Percentiles rank a stretch among this genome's conserved stretches.
Evolutionary conservation across 768 basidiomycete genomes (phyloP).

Genomic region (Kwoniella bestiolae): DNA sequence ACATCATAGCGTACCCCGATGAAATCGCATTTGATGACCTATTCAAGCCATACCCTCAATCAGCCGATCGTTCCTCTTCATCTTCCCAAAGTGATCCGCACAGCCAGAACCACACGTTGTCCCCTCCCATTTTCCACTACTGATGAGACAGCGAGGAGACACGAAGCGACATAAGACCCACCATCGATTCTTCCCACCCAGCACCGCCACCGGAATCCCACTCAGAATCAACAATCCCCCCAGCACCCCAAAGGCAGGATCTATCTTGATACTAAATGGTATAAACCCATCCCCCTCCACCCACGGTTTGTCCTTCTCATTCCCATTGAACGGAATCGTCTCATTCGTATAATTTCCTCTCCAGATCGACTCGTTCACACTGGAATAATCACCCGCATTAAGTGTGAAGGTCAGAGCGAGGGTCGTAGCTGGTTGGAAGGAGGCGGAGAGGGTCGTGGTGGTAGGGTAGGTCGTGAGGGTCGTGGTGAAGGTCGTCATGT

Average conservation of each 20-base stretch:
- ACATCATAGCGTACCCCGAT: constrained; percentile 84
- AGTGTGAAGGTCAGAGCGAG: constrained; percentile 54
- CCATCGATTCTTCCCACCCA: constrained; percentile 97
- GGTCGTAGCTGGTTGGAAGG: constrained; percentile 44
- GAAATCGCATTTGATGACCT: constrained; percentile 94
- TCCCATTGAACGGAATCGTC: constrained; percentile 24
- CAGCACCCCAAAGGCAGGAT: constrained; percentile 86
- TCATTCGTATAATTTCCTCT: constrained; percentile 33
- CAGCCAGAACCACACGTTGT: too few relatives aligned
- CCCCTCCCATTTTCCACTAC: too few relatives aligned
- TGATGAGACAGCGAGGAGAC: constrained; percentile 21
- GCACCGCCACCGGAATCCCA: constrained; percentile 84
- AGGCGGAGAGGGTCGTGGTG: constrained; percentile 45
- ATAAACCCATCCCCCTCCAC: constrained; percentile 50
- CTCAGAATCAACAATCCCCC: constrained; percentile 86
- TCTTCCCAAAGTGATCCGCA: not conserved
- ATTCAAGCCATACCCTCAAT: constrained; percentile 14
- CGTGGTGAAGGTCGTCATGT: constrained; percentile 35
- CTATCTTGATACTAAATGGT: constrained; percentile 69
- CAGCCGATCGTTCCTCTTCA: constrained; percentile 5
- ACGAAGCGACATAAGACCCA: constrained; percentile 56
- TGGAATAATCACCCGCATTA: constrained; percentile 26
- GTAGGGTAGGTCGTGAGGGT: constrained; percentile 50
- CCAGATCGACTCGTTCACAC: constrained; percentile 20
- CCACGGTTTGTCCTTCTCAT: constrained; percentile 27